phyloP scores from a whole-genome alignment of 768 basidiomycete genomes.

The Russula dissimulans region DNA sequence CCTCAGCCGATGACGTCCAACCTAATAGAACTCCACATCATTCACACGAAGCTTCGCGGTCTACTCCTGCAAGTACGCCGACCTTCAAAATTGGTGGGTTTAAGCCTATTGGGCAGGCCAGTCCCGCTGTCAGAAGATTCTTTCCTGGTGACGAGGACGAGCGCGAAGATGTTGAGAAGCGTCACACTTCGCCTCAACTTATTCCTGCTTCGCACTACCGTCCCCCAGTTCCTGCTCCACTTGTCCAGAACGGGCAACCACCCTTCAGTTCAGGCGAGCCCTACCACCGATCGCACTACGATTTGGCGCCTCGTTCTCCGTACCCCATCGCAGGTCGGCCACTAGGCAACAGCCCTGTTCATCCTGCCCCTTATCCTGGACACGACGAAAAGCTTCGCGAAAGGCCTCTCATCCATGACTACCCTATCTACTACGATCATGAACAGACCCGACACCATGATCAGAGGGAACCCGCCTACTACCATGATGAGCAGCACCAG shows the following conservation, averaged over 20 bases:
- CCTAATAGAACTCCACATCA: conserved; percentile 6
- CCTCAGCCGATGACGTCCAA: conserved; percentile 2
- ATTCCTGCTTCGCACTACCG: conserved; percentile 13
- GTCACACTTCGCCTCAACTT: conserved; percentile 8
- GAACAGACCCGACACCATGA: conserved; percentile 12
- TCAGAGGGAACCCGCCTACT: conserved; percentile 2
- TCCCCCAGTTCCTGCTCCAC: conserved; percentile 11
- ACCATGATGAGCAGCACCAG: conserved; percentile 3
- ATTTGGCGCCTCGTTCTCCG: conserved; percentile 12
- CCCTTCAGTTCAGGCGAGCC: conserved; percentile 6
- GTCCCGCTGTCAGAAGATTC: conserved; percentile 58
- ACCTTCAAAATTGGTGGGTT: conserved; percentile 43
- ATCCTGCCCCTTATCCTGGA: conserved; percentile 1
- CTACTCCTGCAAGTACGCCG: neutral
- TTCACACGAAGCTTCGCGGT: neutral
- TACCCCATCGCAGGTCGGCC: conserved; percentile 3
- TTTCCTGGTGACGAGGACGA: conserved; percentile 77
- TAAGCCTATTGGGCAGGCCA: conserved; percentile 54
- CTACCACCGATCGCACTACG: conserved; percentile 12
- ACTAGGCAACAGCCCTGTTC: conserved; percentile 10
- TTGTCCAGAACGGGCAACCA: conserved; percentile 11
- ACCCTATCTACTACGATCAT: conserved; percentile 8
- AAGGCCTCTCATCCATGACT: conserved; percentile 5
- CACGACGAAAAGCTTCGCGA: neutral
- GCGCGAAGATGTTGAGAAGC: conserved; percentile 24